Conservation (phyloP, 768 basidiomycete genomes). For the Zangia roseola region DNA sequence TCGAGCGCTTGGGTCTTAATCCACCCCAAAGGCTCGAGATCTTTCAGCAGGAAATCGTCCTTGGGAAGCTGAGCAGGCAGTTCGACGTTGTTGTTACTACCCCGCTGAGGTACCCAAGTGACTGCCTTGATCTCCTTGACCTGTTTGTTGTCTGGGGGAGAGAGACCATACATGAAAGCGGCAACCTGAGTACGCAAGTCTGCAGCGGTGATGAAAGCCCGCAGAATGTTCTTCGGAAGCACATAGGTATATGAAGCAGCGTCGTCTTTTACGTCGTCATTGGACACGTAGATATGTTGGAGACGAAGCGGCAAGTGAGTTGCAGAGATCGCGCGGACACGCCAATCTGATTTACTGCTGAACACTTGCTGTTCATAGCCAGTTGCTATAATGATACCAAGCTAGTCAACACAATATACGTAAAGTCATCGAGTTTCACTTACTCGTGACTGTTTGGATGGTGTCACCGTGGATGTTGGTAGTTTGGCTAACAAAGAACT, state of each 20-base stretch:
- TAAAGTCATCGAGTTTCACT: conserved; percentile 23
- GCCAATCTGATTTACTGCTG: conserved; percentile 99
- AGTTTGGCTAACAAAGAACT: conserved; percentile 59
- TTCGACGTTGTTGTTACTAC: conserved; percentile 93
- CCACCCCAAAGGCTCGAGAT: conserved; percentile 94
- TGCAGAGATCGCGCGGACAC: conserved; percentile 95
- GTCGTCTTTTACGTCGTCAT: conserved; percentile 99
- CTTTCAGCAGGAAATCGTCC: conserved; percentile 93
- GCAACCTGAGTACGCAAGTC: conserved; percentile 97
- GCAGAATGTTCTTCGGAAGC: conserved; percentile 93
- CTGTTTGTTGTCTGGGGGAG: conserved; percentile 94
- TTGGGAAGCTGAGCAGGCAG: conserved; percentile 86
- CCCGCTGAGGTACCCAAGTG: conserved; percentile 97
- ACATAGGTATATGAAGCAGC: conserved; percentile 94
- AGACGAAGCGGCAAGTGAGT: conserved; percentile 94
- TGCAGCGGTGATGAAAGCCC: conserved; percentile 88
- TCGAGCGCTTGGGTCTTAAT: conserved; percentile 96
- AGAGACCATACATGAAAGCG: conserved; percentile 88
- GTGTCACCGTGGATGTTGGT: conserved; percentile 97
- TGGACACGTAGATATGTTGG: conserved; percentile 98
- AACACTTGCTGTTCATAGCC: conserved; percentile 99
- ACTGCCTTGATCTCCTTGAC: conserved; percentile 99
- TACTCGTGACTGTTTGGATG: conserved; percentile 92
- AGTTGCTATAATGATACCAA: conserved; percentile 53
- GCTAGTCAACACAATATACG: not conserved